phyloP scores from a whole-genome alignment of 1,284 basidiomycete species.

The Afroboletus lepidellus region DNA sequence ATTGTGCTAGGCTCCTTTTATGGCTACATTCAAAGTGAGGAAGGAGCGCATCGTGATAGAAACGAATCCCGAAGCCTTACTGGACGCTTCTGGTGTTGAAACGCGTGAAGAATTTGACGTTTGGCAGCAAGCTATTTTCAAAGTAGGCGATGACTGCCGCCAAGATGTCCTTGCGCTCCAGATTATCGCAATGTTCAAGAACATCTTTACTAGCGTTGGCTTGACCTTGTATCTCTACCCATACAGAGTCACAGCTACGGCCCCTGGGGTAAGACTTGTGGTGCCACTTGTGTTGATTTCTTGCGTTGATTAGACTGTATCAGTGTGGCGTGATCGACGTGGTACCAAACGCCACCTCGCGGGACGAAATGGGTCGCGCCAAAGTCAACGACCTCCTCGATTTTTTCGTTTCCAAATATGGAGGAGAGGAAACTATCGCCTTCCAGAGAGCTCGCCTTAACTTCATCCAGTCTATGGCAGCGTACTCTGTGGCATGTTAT shows the following conservation, averaged over 20 bases:
- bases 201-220: slow-evolving; percentile 89
- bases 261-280: slow-evolving; percentile 74
- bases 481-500: slow-evolving; percentile 98
- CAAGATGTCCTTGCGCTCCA: slow-evolving; percentile 97
- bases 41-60: slow-evolving; percentile 70
- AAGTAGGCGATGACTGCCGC: slow-evolving; percentile 98
- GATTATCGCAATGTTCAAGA: slow-evolving; percentile 99
- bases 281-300: background rate
- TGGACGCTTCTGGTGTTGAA: slow-evolving; percentile 57
- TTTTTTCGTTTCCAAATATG: slow-evolving; percentile 96
- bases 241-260: slow-evolving; percentile 96
- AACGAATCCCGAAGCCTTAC: slow-evolving; percentile 66
- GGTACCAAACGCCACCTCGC: slow-evolving; percentile 95
- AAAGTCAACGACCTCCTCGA: slow-evolving; percentile 95
- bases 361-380: slow-evolving; percentile 98
- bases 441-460: slow-evolving; percentile 95
- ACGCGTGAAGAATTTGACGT: slow-evolving; percentile 77
- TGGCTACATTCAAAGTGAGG: slow-evolving; percentile 99
- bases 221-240: slow-evolving; percentile 93
- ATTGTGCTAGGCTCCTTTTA: slow-evolving; percentile 87
- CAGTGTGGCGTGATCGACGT: slow-evolving; percentile 99
- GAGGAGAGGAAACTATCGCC: slow-evolving; percentile 81
- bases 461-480: slow-evolving; percentile 99
- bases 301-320: slow-evolving; percentile 1
- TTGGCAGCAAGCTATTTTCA: slow-evolving; percentile 99